These are phyloP conservation scores for Boletellus ananas DNA, from an alignment of 768 basidiomycete species.

Conservation along the genomic window DNA sequence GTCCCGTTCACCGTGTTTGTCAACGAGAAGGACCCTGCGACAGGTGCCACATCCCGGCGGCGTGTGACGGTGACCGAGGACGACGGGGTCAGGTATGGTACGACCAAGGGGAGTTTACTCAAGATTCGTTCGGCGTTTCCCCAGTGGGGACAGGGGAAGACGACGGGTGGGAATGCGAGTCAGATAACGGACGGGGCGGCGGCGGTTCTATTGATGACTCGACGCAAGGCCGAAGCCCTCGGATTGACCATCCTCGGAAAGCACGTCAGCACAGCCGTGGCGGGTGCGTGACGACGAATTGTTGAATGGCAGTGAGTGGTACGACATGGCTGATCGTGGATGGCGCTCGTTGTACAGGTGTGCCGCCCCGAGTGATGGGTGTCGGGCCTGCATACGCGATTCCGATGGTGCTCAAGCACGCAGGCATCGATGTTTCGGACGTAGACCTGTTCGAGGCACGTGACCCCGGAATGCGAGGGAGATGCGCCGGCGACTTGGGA, in stretches of 20 bases:
- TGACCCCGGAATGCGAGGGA: background rate
- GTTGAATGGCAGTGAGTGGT: background rate
- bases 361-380: constrained; percentile 83
- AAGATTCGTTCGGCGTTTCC: constrained; percentile 78
- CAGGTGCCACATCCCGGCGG: constrained; percentile 42
- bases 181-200: constrained; percentile 86
- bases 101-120: constrained; percentile 58
- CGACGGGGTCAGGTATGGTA: constrained; percentile 75
- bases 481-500: background rate
- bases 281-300: constrained; percentile 40
- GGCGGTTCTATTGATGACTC: constrained; percentile 75
- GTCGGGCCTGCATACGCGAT: constrained; percentile 85
- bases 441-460: constrained; percentile 78
- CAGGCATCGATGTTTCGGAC: constrained; percentile 62
- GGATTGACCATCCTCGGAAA: constrained; percentile 74
- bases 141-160: constrained; percentile 70
- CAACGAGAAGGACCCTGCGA: constrained; percentile 55
- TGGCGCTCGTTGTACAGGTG: constrained; percentile 36
- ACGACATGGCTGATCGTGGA: background rate
- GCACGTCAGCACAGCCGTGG: constrained; percentile 67
- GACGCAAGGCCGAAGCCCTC: constrained; percentile 72
- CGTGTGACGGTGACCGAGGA: constrained; percentile 61
- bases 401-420: constrained; percentile 64
- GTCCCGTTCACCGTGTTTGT: constrained; percentile 69
- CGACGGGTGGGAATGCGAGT: constrained; percentile 84